Evolutionary conservation across 257 asterid genomes (phyloP).

Genomic region (Apocynum venetum): DNA sequence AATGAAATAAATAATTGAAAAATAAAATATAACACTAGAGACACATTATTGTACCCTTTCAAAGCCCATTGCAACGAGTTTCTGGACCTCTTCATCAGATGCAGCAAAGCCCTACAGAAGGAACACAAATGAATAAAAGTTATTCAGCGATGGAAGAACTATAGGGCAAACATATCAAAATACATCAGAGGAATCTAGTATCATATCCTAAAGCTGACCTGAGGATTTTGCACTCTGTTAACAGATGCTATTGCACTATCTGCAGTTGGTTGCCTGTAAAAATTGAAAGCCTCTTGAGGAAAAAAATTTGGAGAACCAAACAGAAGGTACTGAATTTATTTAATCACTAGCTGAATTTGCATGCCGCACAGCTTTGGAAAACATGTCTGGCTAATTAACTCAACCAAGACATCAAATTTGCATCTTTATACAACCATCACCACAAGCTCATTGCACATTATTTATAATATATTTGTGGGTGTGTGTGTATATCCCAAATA

Average conservation of each 20-base stretch:
- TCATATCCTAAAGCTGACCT: constrained; percentile 38
- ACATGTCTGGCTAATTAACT: not conserved
- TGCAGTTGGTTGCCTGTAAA: constrained; percentile 27
- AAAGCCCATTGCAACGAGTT: constrained; percentile 94
- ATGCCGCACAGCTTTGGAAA: not conserved
- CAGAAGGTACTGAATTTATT: not conserved
- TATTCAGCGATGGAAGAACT: constrained; percentile 10
- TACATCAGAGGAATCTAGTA: not conserved
- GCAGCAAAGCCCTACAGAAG: constrained; percentile 43
- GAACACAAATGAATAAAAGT: constrained; percentile 16
- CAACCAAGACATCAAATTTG: not conserved
- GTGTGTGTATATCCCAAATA: not conserved
- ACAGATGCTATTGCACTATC: constrained; percentile 35
- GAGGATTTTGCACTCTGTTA: constrained; percentile 39
- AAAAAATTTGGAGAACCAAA: not conserved
- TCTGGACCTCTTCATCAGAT: constrained; percentile 66
- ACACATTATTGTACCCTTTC: constrained; percentile 53
- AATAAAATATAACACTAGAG: not conserved
- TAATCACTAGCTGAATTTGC: not conserved
- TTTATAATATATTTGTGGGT: no score
- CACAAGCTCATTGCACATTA: not conserved
- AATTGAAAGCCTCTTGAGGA: constrained; percentile 10
- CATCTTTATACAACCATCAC: not conserved
- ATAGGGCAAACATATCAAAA: not conserved
- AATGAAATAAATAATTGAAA: not conserved